Conservation (phyloP, 2,329 filamentous ascomycete genomes). For the Aspergillus alliaceus region DNA sequence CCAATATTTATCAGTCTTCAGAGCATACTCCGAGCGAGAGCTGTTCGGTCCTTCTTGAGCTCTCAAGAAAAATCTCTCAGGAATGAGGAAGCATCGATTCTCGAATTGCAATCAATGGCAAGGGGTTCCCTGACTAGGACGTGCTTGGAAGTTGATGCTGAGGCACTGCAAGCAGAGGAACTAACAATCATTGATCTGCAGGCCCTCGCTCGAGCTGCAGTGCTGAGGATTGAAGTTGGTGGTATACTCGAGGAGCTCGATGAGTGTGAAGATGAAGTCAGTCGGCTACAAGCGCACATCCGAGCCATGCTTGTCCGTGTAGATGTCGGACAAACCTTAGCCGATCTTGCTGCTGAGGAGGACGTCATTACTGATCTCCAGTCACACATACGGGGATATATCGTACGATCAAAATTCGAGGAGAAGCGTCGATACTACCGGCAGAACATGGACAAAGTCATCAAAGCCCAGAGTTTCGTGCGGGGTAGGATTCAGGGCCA, state of each 20-base stretch:
- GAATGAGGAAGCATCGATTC: constrained; percentile 44
- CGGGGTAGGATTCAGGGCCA: constrained; percentile 93
- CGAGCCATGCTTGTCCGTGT: constrained; percentile 78
- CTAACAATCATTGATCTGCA: constrained; percentile 38
- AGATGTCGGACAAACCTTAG: constrained; percentile 70
- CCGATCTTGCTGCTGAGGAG: constrained; percentile 79
- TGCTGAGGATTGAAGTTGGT: constrained; percentile 41
- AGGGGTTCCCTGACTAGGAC: constrained; percentile 43
- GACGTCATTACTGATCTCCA: constrained; percentile 74
- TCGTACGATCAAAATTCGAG: constrained; percentile 73
- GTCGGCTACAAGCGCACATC: constrained; percentile 70
- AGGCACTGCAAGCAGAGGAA: constrained; percentile 32
- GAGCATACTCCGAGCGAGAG: constrained; percentile 32
- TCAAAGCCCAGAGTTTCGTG: constrained; percentile 98
- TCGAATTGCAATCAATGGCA: constrained; percentile 53
- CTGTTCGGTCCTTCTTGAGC: constrained; percentile 32
- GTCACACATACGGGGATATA: constrained; percentile 67
- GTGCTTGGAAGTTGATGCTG: constrained; percentile 29
- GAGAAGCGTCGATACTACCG: constrained; percentile 88
- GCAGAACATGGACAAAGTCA: constrained; percentile 97
- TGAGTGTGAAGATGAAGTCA: constrained; percentile 65
- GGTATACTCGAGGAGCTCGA: constrained; percentile 68
- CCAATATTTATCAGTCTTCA: constrained; percentile 33
- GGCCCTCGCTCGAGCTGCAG: constrained; percentile 40
- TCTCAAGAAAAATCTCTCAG: constrained; percentile 40